Evolutionary conservation across 2,329 filamentous ascomycete species (phyloP).

Genomic region (Chrysoporthe puriensis): DNA sequence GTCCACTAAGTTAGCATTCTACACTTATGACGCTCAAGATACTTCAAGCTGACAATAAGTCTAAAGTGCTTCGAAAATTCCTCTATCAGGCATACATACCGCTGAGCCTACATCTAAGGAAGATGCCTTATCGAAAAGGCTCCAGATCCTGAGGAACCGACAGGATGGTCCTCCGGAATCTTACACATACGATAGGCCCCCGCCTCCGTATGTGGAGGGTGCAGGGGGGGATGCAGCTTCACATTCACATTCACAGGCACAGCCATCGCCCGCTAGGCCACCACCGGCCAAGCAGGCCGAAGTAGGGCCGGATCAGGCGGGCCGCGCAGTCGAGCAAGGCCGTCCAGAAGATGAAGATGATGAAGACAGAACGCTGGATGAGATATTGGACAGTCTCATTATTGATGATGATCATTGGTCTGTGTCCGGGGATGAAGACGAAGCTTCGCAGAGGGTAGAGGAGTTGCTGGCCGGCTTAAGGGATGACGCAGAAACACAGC

Average conservation of each 20-base stretch:
- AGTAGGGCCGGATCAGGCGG: neutral
- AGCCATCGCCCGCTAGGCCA: slow-evolving; percentile 7
- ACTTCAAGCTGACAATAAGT: slow-evolving; percentile 19
- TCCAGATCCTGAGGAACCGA: slow-evolving; percentile 54
- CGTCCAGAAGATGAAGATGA: slow-evolving; percentile 46
- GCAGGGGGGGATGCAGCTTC: neutral
- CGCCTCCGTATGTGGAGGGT: slow-evolving; percentile 23
- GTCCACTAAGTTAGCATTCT: slow-evolving; percentile 45
- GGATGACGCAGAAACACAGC: slow-evolving; percentile 30
- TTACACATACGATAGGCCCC: slow-evolving; percentile 7
- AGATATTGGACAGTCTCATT: slow-evolving; percentile 51
- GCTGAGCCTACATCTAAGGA: slow-evolving; percentile 50
- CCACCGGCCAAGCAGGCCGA: neutral
- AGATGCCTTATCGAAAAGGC: slow-evolving; percentile 54
- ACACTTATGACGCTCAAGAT: slow-evolving; percentile 1
- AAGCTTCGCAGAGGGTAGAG: slow-evolving; percentile 29
- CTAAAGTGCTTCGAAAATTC: slow-evolving; percentile 34
- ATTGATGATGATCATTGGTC: slow-evolving; percentile 34
- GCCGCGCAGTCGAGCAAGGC: neutral
- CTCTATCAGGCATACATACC: slow-evolving; percentile 45
- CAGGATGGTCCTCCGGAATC: slow-evolving; percentile 31
- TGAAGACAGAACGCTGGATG: slow-evolving; percentile 53
- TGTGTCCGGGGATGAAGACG: slow-evolving; percentile 31
- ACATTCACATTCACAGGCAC: neutral
- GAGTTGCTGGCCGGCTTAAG: slow-evolving; percentile 31